Base-by-base conservation (phyloP, 371 early-diverging fungal genomes). In the Circinella minor region DNA sequence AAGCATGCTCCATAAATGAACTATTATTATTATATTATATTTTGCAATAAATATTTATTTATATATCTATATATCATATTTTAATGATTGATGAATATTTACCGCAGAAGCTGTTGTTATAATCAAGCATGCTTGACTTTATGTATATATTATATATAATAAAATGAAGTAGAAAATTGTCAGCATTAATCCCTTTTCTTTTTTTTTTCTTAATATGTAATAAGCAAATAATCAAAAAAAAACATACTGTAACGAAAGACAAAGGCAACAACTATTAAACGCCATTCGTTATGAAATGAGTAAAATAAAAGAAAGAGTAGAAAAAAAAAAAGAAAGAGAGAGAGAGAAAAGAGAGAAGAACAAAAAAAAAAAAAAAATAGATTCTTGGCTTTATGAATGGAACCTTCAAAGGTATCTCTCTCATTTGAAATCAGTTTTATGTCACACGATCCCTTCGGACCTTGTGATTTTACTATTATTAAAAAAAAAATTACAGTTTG, bases 231-330 rank as follows among this genome's bases (percentile, higher is more conserved):
- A 27, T 1, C 27, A 27, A 27, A 27, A 27, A 27, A 27, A 27
- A 9, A 48, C 65, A 34, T 65, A 65, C 65, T 49, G 17, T 9
- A 65, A 49, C 20, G 65, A 48, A n/a, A 65, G 38, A 18, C 65
- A 65, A 13, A 65, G 38, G 38, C 65, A 65, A 36, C 65, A 65
- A 14, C 36, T 10, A 17, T 49, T 65, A 54, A 65, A 20, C 39
- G 8, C 46, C 36, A 65, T 65, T 49, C 49, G 49, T 51, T 5
- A 13, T 2, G 17, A 51, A 51, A n/a, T 17, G 51, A 51, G 51
- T 27, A 27, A 27, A 51, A 15, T 51, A 5, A 51, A 20, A 10
- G 17, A 37, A 65, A 54, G 20, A 13, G 38, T 14, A 14, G 36
- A 20, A 46, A 51, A 65, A n/a, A 65, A 65, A 65, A 27, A 3